A percentile compares a stretch with the other conserved stretches of the same genome.
Evolutionary conservation across 441 rosid species (phyloP).

Genomic region (Melastoma candidum): DNA sequence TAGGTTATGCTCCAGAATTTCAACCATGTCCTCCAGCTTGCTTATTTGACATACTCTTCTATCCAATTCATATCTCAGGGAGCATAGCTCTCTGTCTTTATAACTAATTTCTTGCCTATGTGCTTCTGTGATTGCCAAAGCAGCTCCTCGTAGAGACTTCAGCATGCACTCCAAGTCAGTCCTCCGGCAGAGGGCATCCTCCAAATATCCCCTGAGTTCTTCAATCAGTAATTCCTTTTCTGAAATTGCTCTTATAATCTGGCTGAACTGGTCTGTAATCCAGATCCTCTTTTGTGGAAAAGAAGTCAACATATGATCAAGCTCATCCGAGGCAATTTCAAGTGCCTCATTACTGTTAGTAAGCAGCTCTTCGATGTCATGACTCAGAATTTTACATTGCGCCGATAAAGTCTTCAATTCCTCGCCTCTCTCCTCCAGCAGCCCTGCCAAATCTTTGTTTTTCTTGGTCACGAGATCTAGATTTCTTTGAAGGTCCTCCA

Average conservation of each 20-base stretch:
- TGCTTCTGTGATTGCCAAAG: slow-evolving; percentile 77
- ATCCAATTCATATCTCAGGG: slow-evolving; percentile 46
- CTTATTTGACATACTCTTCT: slow-evolving; percentile 33
- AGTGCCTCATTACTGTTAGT: slow-evolving; percentile 64
- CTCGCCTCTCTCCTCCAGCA: slow-evolving; percentile 51
- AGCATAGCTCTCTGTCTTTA: slow-evolving; percentile 55
- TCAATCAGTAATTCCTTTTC: slow-evolving; percentile 74
- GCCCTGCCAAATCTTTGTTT: slow-evolving; percentile 42
- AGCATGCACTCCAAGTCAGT: slow-evolving; percentile 77
- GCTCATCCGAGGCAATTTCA: slow-evolving; percentile 63
- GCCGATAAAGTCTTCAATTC: slow-evolving; percentile 47
- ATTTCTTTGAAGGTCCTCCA: slow-evolving; percentile 51
- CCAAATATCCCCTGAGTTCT: slow-evolving; percentile 74
- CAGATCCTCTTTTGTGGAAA: slow-evolving; percentile 76
- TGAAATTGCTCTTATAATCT: slow-evolving; percentile 48
- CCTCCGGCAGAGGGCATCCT: slow-evolving; percentile 68
- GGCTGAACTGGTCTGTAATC: slow-evolving; percentile 85
- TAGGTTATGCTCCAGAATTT: slow-evolving; percentile 39
- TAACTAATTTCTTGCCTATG: slow-evolving; percentile 76
- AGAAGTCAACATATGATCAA: slow-evolving; percentile 55
- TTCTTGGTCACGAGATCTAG: slow-evolving; percentile 37
- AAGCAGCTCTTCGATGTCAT: slow-evolving; percentile 76
- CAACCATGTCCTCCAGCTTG: slow-evolving; percentile 53
- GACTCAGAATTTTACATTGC: slow-evolving; percentile 70
- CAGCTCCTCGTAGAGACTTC: slow-evolving; percentile 83